These are phyloP conservation scores for Apocynum venetum DNA, from an alignment of 257 asterid species.

Conservation along the genomic window DNA sequence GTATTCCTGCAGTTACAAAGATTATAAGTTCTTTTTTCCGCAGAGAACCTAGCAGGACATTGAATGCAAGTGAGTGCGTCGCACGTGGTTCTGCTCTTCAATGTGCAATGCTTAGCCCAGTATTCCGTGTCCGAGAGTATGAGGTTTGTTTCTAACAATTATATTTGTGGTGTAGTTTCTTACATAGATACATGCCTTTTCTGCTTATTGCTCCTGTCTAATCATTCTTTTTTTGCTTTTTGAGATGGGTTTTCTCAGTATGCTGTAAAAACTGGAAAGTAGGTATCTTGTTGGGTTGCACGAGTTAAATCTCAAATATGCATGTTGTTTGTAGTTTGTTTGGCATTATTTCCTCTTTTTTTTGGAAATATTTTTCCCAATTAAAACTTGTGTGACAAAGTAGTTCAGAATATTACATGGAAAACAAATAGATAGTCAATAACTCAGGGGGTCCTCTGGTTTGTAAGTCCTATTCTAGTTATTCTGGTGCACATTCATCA, in stretches of 20 bases:
- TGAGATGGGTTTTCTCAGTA: neutral
- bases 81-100: slow-evolving; percentile 97
- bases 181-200: neutral
- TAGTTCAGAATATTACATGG: neutral
- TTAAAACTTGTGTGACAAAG: neutral
- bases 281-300: neutral
- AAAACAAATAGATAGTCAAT: neutral
- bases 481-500: neutral
- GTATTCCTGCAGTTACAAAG: slow-evolving; percentile 77
- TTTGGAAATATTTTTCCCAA: neutral
- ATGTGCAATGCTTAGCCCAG: slow-evolving; percentile 96
- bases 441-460: neutral
- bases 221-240: neutral
- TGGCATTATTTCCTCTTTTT: neutral
- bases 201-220: neutral
- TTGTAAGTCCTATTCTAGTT: neutral
- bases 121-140: slow-evolving; percentile 73
- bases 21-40: slow-evolving; percentile 55
- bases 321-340: neutral
- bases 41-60: slow-evolving; percentile 73
- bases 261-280: neutral
- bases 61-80: slow-evolving; percentile 97
- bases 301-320: neutral
- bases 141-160: slow-evolving; percentile 58
- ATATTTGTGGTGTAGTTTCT: neutral